Evolutionary conservation across 805 yeast species (phyloP).

Genomic region (Aciculoconidium aculeatum): DNA sequence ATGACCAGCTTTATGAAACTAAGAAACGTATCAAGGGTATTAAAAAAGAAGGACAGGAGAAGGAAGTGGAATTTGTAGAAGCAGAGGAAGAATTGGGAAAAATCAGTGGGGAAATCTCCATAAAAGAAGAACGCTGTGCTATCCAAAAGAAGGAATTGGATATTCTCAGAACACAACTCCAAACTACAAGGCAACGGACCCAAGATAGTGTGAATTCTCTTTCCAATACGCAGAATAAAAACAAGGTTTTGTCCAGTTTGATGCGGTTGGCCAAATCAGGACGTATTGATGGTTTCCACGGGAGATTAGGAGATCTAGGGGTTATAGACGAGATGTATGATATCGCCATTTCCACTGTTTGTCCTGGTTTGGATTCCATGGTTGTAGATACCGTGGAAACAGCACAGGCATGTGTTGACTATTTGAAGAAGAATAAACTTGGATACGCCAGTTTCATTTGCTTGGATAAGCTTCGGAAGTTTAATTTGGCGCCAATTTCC

Average conservation of each 20-base stretch:
- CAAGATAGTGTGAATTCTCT: constrained; percentile 61
- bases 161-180: constrained; percentile 49
- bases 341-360: constrained; percentile 91
- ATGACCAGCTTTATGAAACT: constrained; percentile 40
- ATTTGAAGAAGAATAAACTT: constrained; percentile 70
- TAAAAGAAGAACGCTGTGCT: constrained; percentile 54
- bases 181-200: constrained; percentile 52
- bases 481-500: constrained; percentile 49
- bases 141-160: constrained; percentile 45
- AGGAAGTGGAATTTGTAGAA: constrained; percentile 41
- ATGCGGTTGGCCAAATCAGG: constrained; percentile 71
- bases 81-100: constrained; percentile 45
- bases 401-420: constrained; percentile 63
- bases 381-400: constrained; percentile 77
- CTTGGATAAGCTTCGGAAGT: constrained; percentile 63
- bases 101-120: constrained; percentile 46
- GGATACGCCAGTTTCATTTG: constrained; percentile 90
- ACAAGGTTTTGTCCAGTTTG: constrained; percentile 65
- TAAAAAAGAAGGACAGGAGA: constrained; percentile 42
- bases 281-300: constrained; percentile 78
- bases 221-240: constrained; percentile 58
- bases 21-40: constrained; percentile 40
- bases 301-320: constrained; percentile 91
- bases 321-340: constrained; percentile 83
- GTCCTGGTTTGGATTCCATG: constrained; percentile 84